These are phyloP conservation scores for Syzygium oleosum DNA, from an alignment of 345 rosid species.

Conservation along the genomic window DNA sequence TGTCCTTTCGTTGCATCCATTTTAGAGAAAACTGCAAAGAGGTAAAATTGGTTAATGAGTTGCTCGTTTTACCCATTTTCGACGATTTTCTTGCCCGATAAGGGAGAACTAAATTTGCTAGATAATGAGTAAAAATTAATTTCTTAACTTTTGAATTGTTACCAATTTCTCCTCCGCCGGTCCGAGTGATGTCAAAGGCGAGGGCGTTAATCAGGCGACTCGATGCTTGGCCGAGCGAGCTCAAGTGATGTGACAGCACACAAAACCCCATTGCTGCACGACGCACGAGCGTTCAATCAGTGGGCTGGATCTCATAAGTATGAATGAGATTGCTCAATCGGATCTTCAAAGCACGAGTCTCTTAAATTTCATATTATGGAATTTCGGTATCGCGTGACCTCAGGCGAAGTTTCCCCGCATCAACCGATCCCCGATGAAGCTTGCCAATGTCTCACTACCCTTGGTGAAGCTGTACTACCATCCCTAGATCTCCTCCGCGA, in stretches of 20 bases:
- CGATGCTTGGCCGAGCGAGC: neutral
- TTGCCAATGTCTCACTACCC: too few relatives aligned
- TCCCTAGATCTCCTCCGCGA: neutral
- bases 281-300: rapidly evolving
- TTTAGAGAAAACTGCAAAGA: rapidly evolving
- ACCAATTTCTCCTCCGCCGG: neutral
- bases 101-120: neutral
- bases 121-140: neutral
- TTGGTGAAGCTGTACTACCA: neutral
- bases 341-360: too few relatives aligned
- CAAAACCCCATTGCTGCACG: neutral
- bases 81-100: neutral
- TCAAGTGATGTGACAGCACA: neutral
- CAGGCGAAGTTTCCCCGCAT: neutral
- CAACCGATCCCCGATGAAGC: neutral
- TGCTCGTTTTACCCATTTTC: neutral
- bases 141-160: neutral
- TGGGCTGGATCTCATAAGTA: rapidly evolving
- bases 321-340: neutral
- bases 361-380: neutral
- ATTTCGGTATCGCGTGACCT: neutral
- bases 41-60: neutral
- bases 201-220: neutral
- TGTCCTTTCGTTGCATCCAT: neutral
- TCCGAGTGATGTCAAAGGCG: neutral